These are phyloP conservation scores for Avena sativa DNA, from an alignment of 176 grass and related monocot genomes.

Conservation along the genomic window DNA sequence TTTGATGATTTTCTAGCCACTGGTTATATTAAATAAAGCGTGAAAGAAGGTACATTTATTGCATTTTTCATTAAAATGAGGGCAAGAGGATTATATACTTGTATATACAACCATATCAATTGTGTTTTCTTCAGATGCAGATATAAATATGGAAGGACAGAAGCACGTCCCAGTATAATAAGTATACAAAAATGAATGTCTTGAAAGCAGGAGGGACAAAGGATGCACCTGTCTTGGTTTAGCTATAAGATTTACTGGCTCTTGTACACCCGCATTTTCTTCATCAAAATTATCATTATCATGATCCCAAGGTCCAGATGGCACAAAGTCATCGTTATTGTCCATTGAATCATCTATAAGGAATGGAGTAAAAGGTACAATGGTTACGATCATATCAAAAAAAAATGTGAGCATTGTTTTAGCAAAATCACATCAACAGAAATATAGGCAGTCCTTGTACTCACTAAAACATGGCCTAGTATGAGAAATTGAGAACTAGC, in stretches of 20 bases:
- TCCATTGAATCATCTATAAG: conserved; percentile 57
- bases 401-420: too few relatives aligned
- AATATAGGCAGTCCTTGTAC: too few relatives aligned
- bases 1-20: not conserved
- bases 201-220: too few relatives aligned
- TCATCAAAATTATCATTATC: conserved; percentile 64
- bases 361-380: not conserved
- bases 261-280: conserved; percentile 40
- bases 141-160: too few relatives aligned
- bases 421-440: too few relatives aligned
- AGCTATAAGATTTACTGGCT: too few relatives aligned
- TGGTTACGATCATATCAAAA: not conserved
- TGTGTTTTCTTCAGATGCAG: too few relatives aligned
- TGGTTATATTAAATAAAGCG: not conserved
- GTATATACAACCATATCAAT: not conserved
- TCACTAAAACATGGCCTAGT: too few relatives aligned
- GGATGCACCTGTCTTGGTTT: too few relatives aligned
- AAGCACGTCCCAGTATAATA: too few relatives aligned
- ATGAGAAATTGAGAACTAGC: too few relatives aligned
- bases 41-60: not conserved
- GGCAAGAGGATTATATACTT: not conserved
- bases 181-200: too few relatives aligned
- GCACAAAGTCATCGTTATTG: conserved; percentile 49
- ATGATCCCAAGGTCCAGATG: conserved; percentile 64
- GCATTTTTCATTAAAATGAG: not conserved